Evolutionary conservation across 768 basidiomycete genomes (phyloP), one percentile per base, ranked within the genome.

Genomic region (Lactarius hatsudake): DNA sequence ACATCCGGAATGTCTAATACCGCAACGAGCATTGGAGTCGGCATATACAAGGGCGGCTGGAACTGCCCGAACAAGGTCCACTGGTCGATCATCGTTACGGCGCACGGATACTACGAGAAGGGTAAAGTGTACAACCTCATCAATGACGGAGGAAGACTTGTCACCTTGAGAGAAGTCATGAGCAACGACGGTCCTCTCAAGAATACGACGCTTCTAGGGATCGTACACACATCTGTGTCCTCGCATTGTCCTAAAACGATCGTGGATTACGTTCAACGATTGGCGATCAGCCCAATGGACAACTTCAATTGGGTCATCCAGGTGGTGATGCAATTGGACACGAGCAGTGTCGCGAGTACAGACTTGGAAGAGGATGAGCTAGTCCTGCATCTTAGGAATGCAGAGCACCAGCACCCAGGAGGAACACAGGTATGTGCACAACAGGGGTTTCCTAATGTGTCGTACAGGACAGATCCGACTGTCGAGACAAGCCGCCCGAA

Each of bases 281-380:
- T 53, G 34, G 23, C 32, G 5, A 51, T 53, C 13, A 61, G 23
- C 23, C 34, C 30, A 23, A 26, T 23, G 17, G 48, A 62, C 51
- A 38, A 48, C 34, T 53, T 62, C n/a, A 3, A 62, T 23, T 62
- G 61, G 61, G 61, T 38, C n/a, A 34, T 62, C 34, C 48, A 62
- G 45, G 61, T 38, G 34, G 61, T 62, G 9, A 62, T 38, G 34
- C 34, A 62, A 0, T 36, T 62, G 61, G 61, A n/a, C 1, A 20
- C 48, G 34, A 26, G 18, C 36, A 26, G 9, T 15, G 34, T 62
- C 9, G 48, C 26, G 32, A 62, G 15, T 23, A 34, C 23, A 13
- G 23, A 12, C 3, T 23, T 62, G 23, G 23, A 48, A 18, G 61
- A 53, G 17, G 34, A 38, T 5, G 15, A 62, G 18, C 17, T 62